phyloP scores from a whole-genome alignment of 1,284 basidiomycete species.

The Trametes versicolor region DNA sequence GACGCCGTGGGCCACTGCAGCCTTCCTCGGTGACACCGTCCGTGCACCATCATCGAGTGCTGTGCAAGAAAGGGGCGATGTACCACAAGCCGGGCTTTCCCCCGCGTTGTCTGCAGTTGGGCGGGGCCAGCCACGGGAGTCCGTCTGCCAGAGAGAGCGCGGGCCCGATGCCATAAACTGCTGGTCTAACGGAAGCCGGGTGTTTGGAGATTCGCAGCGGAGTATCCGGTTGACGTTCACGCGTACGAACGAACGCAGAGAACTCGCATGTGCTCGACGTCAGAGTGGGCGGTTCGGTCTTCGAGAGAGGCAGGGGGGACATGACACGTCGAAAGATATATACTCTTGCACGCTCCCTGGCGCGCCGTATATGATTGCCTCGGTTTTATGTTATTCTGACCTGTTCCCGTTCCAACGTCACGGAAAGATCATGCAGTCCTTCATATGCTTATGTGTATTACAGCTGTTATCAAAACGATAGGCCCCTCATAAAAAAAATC shows the following conservation, averaged over 20 bases:
- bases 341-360: neutral
- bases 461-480: too few species aligned
- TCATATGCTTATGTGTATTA: too few species aligned
- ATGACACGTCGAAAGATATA: neutral
- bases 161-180: slow-evolving; percentile 2
- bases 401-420: too few species aligned
- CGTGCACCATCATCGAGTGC: neutral
- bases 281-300: slow-evolving; percentile 17
- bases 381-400: too few species aligned
- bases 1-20: slow-evolving; percentile 27
- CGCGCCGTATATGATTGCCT: neutral
- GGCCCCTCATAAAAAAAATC: too few species aligned
- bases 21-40: neutral
- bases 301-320: neutral
- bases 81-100: neutral
- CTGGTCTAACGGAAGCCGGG: slow-evolving; percentile 24
- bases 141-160: neutral
- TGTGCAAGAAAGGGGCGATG: neutral
- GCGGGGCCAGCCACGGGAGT: neutral
- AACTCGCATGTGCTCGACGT: slow-evolving; percentile 26
- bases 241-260: slow-evolving; percentile 7
- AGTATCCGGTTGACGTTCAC: slow-evolving; percentile 31
- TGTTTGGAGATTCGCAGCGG: slow-evolving; percentile 24
- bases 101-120: neutral
- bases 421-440: too few species aligned